Conservation (phyloP, 257 asterid genomes). For the Solanum infundibuliforme region DNA sequence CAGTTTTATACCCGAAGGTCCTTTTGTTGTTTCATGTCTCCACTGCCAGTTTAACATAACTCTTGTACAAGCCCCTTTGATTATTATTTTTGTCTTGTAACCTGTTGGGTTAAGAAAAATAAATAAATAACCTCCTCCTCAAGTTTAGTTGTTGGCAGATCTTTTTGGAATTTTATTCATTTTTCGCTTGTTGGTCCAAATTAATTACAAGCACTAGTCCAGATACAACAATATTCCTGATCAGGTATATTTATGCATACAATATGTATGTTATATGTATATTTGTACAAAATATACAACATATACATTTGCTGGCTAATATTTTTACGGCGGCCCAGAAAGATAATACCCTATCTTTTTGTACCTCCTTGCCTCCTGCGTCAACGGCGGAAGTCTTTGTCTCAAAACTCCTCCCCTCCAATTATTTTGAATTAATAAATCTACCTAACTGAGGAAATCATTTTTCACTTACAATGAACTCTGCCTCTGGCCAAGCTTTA, state of each 20-base stretch:
- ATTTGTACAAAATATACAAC: background rate
- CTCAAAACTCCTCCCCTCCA: background rate
- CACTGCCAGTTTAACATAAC: background rate
- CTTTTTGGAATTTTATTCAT: background rate
- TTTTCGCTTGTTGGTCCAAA: background rate
- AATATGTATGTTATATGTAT: background rate
- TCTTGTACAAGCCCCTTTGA: background rate
- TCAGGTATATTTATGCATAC: background rate
- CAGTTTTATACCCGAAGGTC: background rate
- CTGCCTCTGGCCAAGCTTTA: constrained; percentile 97
- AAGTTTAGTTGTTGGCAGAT: background rate
- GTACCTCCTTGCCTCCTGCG: background rate
- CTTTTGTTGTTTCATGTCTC: background rate
- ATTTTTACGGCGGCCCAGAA: background rate
- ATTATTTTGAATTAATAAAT: background rate
- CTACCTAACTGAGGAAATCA: constrained; percentile 2
- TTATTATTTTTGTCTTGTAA: background rate
- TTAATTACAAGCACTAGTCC: background rate
- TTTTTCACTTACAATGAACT: constrained; percentile 48
- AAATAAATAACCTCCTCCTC: background rate
- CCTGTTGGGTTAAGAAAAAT: background rate
- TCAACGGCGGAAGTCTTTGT: background rate
- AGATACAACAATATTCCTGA: background rate
- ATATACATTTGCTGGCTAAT: background rate
- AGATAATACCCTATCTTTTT: background rate